Percentiles rank a stretch among this genome's conserved stretches.
These are phyloP conservation scores for Pythium folliculosum DNA, from an alignment of 352 stramenopile genomes.

Conservation along the genomic window DNA sequence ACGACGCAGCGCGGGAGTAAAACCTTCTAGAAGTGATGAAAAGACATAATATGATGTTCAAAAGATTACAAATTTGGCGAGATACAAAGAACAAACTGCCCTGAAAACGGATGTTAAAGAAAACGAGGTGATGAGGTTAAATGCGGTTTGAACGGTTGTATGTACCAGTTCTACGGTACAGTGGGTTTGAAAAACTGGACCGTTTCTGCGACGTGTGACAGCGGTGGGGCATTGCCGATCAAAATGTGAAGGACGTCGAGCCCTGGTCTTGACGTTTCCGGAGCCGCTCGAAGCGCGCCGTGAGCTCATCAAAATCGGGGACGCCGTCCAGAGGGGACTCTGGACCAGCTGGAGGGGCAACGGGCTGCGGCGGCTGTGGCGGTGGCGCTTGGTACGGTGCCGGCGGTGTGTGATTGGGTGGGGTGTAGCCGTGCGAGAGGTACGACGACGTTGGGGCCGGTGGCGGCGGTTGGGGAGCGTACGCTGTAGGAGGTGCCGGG, in stretches of 20 bases:
- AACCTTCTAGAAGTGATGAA: not conserved
- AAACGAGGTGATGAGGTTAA: constrained; percentile 29
- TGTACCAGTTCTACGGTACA: constrained; percentile 27
- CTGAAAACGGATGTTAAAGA: constrained; percentile 20
- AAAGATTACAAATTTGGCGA: not conserved
- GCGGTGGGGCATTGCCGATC: not conserved
- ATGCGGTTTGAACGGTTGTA: constrained; percentile 19
- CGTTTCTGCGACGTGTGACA: constrained; percentile 27
- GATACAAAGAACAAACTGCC: not conserved
- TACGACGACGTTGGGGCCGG: constrained; percentile 2
- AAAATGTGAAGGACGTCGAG: constrained; percentile 70
- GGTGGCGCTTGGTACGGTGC: constrained; percentile 12
- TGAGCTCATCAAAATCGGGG: constrained; percentile 93
- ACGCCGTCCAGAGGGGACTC: constrained; percentile 37
- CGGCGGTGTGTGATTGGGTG: constrained; percentile 1
- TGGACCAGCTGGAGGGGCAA: constrained; percentile 11
- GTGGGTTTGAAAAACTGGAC: not conserved
- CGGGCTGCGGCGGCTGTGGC: constrained; percentile 7
- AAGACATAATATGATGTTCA: not conserved
- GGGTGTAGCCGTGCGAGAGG: constrained; percentile 10
- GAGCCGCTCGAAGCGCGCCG: constrained; percentile 91
- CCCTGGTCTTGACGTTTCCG: constrained; percentile 69
- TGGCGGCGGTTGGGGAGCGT: not conserved
- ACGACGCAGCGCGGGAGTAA: constrained; percentile 6
- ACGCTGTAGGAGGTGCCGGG: constrained; percentile 11